These are phyloP conservation scores for Pyrenophora seminiperda DNA, from an alignment of 2,329 filamentous ascomycete genomes.

Conservation along the genomic window DNA sequence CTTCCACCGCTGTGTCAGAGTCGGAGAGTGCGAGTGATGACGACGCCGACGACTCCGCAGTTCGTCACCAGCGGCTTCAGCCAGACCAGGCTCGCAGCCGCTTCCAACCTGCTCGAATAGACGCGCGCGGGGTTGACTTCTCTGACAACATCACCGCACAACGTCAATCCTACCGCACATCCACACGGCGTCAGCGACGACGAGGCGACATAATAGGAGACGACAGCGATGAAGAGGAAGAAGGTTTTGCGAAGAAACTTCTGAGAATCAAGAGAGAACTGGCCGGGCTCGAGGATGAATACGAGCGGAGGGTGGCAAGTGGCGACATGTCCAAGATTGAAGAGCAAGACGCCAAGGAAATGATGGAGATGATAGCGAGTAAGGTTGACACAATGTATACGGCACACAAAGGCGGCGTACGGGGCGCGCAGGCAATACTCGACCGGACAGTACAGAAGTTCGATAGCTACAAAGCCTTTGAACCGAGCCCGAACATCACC, in stretches of 20 bases:
- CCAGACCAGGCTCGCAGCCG: slow-evolving; percentile 78
- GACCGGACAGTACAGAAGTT: slow-evolving; percentile 44
- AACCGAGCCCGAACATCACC: slow-evolving; percentile 30
- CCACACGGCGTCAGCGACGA: slow-evolving; percentile 67
- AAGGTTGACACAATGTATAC: slow-evolving; percentile 69
- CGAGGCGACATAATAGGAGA: slow-evolving; percentile 71
- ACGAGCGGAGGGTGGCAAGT: slow-evolving; percentile 57
- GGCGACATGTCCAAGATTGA: slow-evolving; percentile 49
- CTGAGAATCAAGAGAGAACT: slow-evolving; percentile 83
- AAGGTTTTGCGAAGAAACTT: slow-evolving; percentile 77
- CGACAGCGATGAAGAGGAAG: slow-evolving; percentile 69
- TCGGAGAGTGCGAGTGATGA: slow-evolving; percentile 63
- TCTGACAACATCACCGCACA: slow-evolving; percentile 85
- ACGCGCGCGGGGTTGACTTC: slow-evolving; percentile 81
- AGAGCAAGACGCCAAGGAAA: slow-evolving; percentile 56
- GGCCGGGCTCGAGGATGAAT: slow-evolving; percentile 65
- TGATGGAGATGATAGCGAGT: slow-evolving; percentile 69
- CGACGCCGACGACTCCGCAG: slow-evolving; percentile 48
- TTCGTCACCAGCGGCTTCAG: slow-evolving; percentile 77
- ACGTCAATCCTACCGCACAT: slow-evolving; percentile 76
- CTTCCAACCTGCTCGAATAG: slow-evolving; percentile 76
- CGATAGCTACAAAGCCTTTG: slow-evolving; percentile 39
- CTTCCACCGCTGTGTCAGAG: slow-evolving; percentile 46
- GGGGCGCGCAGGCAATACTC: slow-evolving; percentile 46
- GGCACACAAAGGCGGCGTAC: slow-evolving; percentile 41